Evolutionary conservation across 768 basidiomycete genomes (phyloP).

Genomic region (Lanmaoa rubissima): DNA sequence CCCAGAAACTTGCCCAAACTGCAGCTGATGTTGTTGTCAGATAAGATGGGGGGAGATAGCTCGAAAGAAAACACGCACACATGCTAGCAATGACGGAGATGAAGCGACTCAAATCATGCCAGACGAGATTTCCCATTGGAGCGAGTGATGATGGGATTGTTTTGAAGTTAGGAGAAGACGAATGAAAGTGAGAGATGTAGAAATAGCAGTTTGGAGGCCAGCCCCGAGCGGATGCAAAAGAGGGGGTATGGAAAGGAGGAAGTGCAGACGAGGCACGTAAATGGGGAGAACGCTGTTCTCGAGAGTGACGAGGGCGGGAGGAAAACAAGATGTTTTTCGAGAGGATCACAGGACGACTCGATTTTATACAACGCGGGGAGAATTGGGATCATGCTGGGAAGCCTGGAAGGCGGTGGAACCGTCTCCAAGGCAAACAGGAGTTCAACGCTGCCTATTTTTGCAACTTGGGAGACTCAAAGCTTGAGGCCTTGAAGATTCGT

Average conservation of each 20-base stretch:
- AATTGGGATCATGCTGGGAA: background rate
- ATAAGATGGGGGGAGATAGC: background rate
- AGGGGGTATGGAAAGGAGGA: background rate
- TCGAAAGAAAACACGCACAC: slow-evolving; percentile 51
- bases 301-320: background rate
- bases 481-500: background rate
- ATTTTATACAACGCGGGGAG: background rate
- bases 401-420: background rate
- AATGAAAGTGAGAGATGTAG: background rate
- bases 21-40: slow-evolving; percentile 48
- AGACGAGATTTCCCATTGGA: slow-evolving; percentile 75
- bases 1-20: slow-evolving; percentile 81
- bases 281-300: background rate
- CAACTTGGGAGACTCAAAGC: background rate
- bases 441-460: background rate
- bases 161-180: background rate
- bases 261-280: background rate
- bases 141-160: background rate
- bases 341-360: background rate
- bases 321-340: too few species aligned
- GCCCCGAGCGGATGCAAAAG: background rate
- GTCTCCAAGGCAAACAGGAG: background rate
- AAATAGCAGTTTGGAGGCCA: slow-evolving; percentile 20
- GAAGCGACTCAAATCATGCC: slow-evolving; percentile 75
- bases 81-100: slow-evolving; percentile 66